These are phyloP conservation scores for Linum usitatissimum DNA, from an alignment of 345 rosid species.

Conservation along the genomic window DNA sequence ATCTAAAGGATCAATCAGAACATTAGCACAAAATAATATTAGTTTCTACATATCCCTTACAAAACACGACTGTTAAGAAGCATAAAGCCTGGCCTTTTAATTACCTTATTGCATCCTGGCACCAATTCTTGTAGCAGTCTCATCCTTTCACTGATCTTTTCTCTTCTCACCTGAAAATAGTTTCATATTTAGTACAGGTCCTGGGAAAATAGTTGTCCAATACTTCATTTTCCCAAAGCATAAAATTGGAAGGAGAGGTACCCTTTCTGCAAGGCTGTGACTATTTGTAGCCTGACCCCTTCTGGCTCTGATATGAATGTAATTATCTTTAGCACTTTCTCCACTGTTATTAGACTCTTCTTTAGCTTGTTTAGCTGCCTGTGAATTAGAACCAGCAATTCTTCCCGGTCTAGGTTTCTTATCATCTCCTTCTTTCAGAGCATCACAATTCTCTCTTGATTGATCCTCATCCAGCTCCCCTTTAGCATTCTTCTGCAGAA, in stretches of 20 bases:
- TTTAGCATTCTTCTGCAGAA: slow-evolving; percentile 34
- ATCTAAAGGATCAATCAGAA: slow-evolving; percentile 33
- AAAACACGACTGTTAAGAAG: background rate
- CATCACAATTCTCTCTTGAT: slow-evolving; percentile 32
- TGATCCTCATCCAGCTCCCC: slow-evolving; percentile 38
- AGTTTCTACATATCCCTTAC: background rate
- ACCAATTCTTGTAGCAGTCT: slow-evolving; percentile 94
- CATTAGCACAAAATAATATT: background rate
- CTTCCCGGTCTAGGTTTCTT: slow-evolving; percentile 52
- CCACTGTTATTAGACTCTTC: slow-evolving; percentile 46
- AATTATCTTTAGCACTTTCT: slow-evolving; percentile 66
- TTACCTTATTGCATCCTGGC: slow-evolving; percentile 95
- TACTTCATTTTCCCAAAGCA: background rate
- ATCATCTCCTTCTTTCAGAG: slow-evolving; percentile 36
- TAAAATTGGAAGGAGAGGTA: slow-evolving; percentile 16
- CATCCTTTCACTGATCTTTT: slow-evolving; percentile 94
- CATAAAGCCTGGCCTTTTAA: slow-evolving; percentile 12
- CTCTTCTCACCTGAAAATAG: slow-evolving; percentile 74
- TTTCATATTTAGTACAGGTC: slow-evolving; percentile 11
- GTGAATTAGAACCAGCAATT: slow-evolving; percentile 28
- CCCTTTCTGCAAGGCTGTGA: slow-evolving; percentile 98
- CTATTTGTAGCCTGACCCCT: slow-evolving; percentile 97
- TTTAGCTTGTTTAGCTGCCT: slow-evolving; percentile 41
- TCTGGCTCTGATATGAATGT: slow-evolving; percentile 87
- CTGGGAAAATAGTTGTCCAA: slow-evolving; percentile 1